Evolutionary conservation across 768 basidiomycete genomes (phyloP).

Genomic region (Cyathus striatus): DNA sequence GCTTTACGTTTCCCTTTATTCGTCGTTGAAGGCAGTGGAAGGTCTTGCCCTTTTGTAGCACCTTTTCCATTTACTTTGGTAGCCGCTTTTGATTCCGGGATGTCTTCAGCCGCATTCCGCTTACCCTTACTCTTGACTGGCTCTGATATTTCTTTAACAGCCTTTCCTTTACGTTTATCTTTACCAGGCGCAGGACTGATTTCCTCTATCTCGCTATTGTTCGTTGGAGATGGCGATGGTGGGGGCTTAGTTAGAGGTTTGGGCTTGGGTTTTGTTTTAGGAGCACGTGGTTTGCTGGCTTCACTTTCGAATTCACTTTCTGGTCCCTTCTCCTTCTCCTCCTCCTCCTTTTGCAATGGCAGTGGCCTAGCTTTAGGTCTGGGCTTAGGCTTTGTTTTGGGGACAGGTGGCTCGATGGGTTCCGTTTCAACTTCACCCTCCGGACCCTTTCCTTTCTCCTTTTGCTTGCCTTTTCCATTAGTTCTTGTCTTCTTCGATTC

Average conservation of each 20-base stretch:
- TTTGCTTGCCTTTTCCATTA: conserved; percentile 3
- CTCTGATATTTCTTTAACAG: too few species aligned
- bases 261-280: too few species aligned
- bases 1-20: conserved; percentile 8
- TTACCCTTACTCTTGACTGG: too few species aligned
- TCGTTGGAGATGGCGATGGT: too few species aligned
- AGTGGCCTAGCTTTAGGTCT: conserved; percentile 14
- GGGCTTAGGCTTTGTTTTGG: conserved; percentile 7
- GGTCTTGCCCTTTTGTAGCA: conserved; percentile 15
- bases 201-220: conserved; percentile 12
- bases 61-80: conserved; percentile 3
- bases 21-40: conserved; percentile 2
- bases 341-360: too few species aligned
- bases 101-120: too few species aligned
- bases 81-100: conserved; percentile 12
- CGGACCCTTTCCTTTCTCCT: conserved; percentile 7
- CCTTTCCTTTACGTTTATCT: too few species aligned
- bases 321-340: too few species aligned
- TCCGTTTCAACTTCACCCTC: conserved; percentile 5
- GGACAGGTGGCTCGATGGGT: conserved; percentile 3
- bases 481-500: conserved; percentile 6
- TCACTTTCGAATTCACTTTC: too few species aligned
- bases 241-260: too few species aligned
- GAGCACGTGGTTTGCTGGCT: too few species aligned
- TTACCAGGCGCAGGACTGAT: too few species aligned